Conservation (phyloP, 2,329 filamentous ascomycete genomes). For the Cercospora sojina region DNA sequence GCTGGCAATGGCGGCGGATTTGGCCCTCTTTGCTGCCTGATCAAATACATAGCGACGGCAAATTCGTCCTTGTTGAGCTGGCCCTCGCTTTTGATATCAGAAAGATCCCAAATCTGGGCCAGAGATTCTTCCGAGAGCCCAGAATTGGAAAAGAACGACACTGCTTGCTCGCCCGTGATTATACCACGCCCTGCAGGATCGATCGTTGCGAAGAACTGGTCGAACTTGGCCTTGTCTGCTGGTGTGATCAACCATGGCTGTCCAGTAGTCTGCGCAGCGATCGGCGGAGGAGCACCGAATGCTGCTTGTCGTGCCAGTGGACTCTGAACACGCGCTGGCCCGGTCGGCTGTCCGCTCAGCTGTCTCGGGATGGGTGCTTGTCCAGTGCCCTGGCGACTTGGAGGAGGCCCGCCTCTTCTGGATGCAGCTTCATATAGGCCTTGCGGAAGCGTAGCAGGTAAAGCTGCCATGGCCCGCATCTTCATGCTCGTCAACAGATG, state of each 20-base stretch:
- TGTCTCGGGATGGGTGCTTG: slow-evolving; percentile 71
- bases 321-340: slow-evolving; percentile 58
- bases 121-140: slow-evolving; percentile 83
- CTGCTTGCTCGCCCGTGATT: slow-evolving; percentile 92
- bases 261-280: slow-evolving; percentile 56
- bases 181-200: slow-evolving; percentile 78
- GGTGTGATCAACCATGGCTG: slow-evolving; percentile 80
- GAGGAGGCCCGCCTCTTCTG: slow-evolving; percentile 58
- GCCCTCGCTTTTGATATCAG: slow-evolving; percentile 89
- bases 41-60: slow-evolving; percentile 95
- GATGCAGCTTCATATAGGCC: slow-evolving; percentile 88
- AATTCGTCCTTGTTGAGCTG: slow-evolving; percentile 86
- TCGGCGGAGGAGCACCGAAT: slow-evolving; percentile 50
- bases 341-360: slow-evolving; percentile 62
- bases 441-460: slow-evolving; percentile 78
- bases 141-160: slow-evolving; percentile 90
- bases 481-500: slow-evolving; percentile 92
- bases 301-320: slow-evolving; percentile 53
- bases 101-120: slow-evolving; percentile 95
- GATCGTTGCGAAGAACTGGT: slow-evolving; percentile 78
- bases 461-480: slow-evolving; percentile 71
- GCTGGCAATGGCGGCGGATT: slow-evolving; percentile 68
- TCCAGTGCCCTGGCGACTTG: slow-evolving; percentile 28
- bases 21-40: slow-evolving; percentile 80
- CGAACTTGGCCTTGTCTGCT: slow-evolving; percentile 82